These are phyloP conservation scores for Pleurotus sapidus DNA, from an alignment of 768 basidiomycete genomes.

Conservation along the genomic window DNA sequence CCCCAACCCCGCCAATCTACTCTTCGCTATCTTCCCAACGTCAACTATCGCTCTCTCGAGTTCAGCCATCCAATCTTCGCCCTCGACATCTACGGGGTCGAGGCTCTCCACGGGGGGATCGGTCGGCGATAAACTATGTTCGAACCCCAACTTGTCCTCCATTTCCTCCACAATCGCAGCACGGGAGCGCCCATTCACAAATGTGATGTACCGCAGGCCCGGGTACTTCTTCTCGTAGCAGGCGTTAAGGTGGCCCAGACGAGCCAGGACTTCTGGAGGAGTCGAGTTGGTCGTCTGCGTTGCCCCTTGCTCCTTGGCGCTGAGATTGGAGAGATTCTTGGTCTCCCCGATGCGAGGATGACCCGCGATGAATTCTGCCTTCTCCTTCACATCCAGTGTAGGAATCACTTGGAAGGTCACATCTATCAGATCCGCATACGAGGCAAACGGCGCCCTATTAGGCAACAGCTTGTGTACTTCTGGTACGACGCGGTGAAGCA, in stretches of 20 bases:
- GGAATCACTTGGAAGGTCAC: slow-evolving; percentile 43
- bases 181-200: slow-evolving; percentile 82
- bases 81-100: slow-evolving; percentile 29
- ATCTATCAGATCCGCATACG: slow-evolving; percentile 59
- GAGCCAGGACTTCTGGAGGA: slow-evolving; percentile 68
- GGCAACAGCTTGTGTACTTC: slow-evolving; percentile 33
- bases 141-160: slow-evolving; percentile 59
- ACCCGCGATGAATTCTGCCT: slow-evolving; percentile 69
- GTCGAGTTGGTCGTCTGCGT: slow-evolving; percentile 40
- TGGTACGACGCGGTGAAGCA: slow-evolving; percentile 47
- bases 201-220: slow-evolving; percentile 85
- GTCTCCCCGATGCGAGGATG: slow-evolving; percentile 91
- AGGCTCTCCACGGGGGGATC: slow-evolving; percentile 37
- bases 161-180: slow-evolving; percentile 75
- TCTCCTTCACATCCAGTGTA: slow-evolving; percentile 48
- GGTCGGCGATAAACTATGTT: slow-evolving; percentile 45
- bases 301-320: slow-evolving; percentile 75
- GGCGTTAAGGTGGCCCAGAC: slow-evolving; percentile 72
- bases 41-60: slow-evolving; percentile 70
- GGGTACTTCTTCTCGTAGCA: slow-evolving; percentile 75
- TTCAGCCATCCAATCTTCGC: slow-evolving; percentile 61
- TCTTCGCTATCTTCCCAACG: slow-evolving; percentile 75
- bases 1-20: slow-evolving; percentile 50
- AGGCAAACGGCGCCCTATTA: slow-evolving; percentile 19
- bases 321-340: slow-evolving; percentile 69